These are phyloP conservation scores for Akebia trifoliata DNA, from an alignment of 164 flowering plant genomes.

Conservation along the genomic window DNA sequence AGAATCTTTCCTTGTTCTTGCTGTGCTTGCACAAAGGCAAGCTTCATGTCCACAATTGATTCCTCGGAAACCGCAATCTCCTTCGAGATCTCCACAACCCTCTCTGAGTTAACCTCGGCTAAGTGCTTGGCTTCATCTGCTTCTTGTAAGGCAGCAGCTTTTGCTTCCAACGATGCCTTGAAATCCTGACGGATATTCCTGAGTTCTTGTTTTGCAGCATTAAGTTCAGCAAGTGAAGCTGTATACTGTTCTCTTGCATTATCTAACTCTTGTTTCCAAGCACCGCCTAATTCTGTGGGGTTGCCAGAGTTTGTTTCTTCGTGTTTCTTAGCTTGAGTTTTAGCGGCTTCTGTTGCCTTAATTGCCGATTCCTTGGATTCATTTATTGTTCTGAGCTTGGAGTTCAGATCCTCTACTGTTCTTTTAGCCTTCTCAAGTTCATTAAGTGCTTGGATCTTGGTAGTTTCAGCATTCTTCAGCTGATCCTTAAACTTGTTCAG, in stretches of 20 bases:
- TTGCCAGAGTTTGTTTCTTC: constrained; percentile 37
- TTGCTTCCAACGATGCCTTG: constrained; percentile 51
- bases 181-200: constrained; percentile 57
- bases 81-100: constrained; percentile 50
- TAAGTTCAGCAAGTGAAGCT: constrained; percentile 48
- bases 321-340: constrained; percentile 43
- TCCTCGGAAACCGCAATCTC: constrained; percentile 58
- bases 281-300: constrained; percentile 23
- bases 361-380: constrained; percentile 57
- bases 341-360: constrained; percentile 56
- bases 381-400: constrained; percentile 45
- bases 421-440: constrained; percentile 77
- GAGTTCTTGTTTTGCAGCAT: constrained; percentile 74
- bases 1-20: constrained; percentile 54
- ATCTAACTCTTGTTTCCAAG: constrained; percentile 52
- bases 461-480: constrained; percentile 64
- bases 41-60: constrained; percentile 54
- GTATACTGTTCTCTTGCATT: constrained; percentile 46
- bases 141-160: constrained; percentile 47
- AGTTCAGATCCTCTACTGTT: constrained; percentile 57
- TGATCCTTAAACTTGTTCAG: constrained; percentile 73
- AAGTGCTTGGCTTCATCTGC: constrained; percentile 54
- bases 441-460: constrained; percentile 56
- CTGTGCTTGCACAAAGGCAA: constrained; percentile 52
- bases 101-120: constrained; percentile 50